Base-by-base conservation (phyloP, 176 grass and related monocot species). In the Zea luxurians region DNA sequence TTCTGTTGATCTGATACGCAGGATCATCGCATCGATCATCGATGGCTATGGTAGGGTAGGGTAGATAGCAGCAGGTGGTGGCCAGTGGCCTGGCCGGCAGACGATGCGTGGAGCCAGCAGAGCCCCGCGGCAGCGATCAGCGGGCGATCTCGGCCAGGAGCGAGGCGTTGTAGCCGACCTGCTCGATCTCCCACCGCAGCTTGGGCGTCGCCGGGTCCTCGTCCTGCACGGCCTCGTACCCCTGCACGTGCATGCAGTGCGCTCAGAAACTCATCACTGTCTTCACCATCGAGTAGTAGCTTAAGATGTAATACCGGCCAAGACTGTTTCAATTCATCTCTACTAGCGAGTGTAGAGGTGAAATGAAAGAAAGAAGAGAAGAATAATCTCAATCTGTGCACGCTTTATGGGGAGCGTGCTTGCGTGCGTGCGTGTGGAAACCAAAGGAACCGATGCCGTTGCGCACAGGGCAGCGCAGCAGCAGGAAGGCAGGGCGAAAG, bases 161-260 rank as follows among this genome's bases (percentile, higher is more conserved):
- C 5, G 85, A 58, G 46, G 85, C 16, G 61, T 78, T 94, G 64
- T 90, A 88, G 40, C 76, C 94, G 75, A 78, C 87, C 75, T 89
- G 86, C 82, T 93, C 90, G 20, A 66, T 83, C 82, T 95, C 91
- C 96, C 96, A 93, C 9, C 81, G 80, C 70, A 94, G 89, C 88
- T 90, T 83, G 4, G 92, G 80, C 73, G 69, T 74, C 68, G 75
- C 87, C 3, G 83, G 73, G 63, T 91, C 91, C 27, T 78, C 80
- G 21, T 91, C 94, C 60, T 83, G 37, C 20, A 83, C 89, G 4
- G 90, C 81, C 61, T 70, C 88, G 66, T 85, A 91, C 52, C 89
- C 92, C 96, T 98, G 87, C 37, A n/a, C 27, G 27, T 27, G 27
- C n/a, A n/a, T n/a, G n/a, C n/a, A n/a, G n/a, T 27, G 1, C 27